phyloP scores from a whole-genome alignment of 164 flowering plant genomes.

The Aristolochia contorta region DNA sequence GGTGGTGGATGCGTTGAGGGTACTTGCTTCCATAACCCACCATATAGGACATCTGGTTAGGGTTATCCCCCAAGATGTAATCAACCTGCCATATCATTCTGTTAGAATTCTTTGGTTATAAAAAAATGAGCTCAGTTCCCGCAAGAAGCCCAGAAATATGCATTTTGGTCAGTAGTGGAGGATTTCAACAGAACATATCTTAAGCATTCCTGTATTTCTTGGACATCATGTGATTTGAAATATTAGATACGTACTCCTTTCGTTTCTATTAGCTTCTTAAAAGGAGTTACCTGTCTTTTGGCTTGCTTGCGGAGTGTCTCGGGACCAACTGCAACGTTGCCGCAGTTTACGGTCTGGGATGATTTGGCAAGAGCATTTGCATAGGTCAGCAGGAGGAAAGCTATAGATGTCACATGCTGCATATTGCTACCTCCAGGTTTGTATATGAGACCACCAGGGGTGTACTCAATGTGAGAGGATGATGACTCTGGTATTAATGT shows the following conservation, averaged over 20 bases:
- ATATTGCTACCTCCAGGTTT: constrained; percentile 91
- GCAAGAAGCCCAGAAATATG: neutral
- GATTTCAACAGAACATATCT: too few species aligned
- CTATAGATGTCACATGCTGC: constrained; percentile 79
- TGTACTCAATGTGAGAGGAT: constrained; percentile 64
- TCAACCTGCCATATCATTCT: constrained; percentile 39
- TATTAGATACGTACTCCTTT: too few species aligned
- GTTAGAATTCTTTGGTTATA: neutral
- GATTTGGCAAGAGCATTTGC: constrained; percentile 60
- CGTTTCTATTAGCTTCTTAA: neutral
- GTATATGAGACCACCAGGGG: constrained; percentile 87
- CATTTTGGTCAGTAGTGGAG: neutral
- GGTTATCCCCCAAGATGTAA: constrained; percentile 83
- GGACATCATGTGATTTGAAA: too few species aligned
- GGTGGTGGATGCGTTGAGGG: constrained; percentile 78
- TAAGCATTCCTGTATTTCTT: too few species aligned
- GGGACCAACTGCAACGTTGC: constrained; percentile 39
- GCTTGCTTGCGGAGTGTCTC: constrained; percentile 50
- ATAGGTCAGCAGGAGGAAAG: constrained; percentile 78
- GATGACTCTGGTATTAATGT: constrained; percentile 69
- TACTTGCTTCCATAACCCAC: constrained; percentile 65
- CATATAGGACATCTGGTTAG: constrained; percentile 79
- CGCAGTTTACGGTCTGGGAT: constrained; percentile 59
- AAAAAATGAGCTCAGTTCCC: neutral
- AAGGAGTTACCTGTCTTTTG: constrained; percentile 25